Conservation (phyloP, 768 basidiomycete genomes). For the Multifurca ochricompacta region DNA sequence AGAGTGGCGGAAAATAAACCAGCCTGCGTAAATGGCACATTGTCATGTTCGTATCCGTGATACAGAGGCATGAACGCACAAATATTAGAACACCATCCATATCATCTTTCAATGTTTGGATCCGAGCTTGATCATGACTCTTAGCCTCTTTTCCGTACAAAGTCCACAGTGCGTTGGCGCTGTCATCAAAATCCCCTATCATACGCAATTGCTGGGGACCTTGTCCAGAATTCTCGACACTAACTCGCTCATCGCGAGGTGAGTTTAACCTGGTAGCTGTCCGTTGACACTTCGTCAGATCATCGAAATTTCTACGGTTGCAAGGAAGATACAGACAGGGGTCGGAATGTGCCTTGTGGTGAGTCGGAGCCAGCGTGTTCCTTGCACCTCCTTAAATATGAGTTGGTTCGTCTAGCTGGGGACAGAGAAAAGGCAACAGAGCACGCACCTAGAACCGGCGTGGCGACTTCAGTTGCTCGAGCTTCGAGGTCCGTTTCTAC, state of each 20-base stretch:
- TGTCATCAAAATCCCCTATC: conserved; percentile 27
- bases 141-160: conserved; percentile 31
- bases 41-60: neutral
- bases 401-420: too few relatives aligned
- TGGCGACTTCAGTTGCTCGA: too few relatives aligned
- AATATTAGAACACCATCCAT: conserved; percentile 38
- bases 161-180: conserved; percentile 33
- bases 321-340: neutral
- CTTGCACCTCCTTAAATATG: neutral
- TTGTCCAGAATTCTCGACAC: neutral
- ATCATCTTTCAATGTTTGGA: conserved; percentile 33
- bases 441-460: too few relatives aligned
- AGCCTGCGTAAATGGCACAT: neutral
- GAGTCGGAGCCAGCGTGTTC: too few relatives aligned
- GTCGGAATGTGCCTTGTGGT: neutral
- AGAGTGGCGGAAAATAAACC: neutral
- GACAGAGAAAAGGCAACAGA: too few relatives aligned
- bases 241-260: neutral
- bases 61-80: conserved; percentile 21
- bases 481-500: too few relatives aligned
- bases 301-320: neutral
- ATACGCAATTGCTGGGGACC: neutral
- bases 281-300: neutral
- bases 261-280: neutral
- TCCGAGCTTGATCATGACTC: conserved; percentile 28